phyloP scores from a whole-genome alignment of 306 rosid species.

The Prunus mira region DNA sequence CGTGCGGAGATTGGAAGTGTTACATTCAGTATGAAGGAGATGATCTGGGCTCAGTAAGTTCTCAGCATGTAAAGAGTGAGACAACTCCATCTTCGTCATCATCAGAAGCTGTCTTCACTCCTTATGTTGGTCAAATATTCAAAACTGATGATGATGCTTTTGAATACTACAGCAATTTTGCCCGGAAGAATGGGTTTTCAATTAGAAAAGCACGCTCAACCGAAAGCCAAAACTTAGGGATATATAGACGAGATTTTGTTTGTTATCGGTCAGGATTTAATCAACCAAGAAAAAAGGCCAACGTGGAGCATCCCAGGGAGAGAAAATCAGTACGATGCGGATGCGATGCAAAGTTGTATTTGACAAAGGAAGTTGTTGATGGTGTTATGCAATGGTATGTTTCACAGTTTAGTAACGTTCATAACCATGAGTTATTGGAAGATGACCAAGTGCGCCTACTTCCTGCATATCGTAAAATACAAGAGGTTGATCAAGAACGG shows the following conservation, averaged over 20 bases:
- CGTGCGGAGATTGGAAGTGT: conserved; percentile 76
- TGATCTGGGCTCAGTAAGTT: conserved; percentile 38
- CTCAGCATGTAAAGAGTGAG: conserved; percentile 41
- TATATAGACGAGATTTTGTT: conserved; percentile 65
- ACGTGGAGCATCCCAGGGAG: conserved; percentile 70
- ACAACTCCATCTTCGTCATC: conserved; percentile 28
- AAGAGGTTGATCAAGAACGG: conserved; percentile 57
- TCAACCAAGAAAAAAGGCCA: conserved; percentile 67
- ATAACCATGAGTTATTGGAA: conserved; percentile 68
- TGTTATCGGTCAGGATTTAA: conserved; percentile 68
- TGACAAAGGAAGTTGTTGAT: conserved; percentile 59
- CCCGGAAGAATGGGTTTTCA: conserved; percentile 66
- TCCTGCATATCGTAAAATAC: conserved; percentile 71
- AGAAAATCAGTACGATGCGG: conserved; percentile 72
- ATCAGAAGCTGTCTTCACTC: conserved; percentile 55
- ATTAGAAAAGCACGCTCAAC: conserved; percentile 70
- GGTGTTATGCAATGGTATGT: conserved; percentile 59
- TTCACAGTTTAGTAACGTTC: conserved; percentile 66
- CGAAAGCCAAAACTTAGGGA: conserved; percentile 62
- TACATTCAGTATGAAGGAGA: conserved; percentile 56
- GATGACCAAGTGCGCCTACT: conserved; percentile 70
- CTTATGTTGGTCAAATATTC: conserved; percentile 70
- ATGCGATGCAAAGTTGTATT: conserved; percentile 66
- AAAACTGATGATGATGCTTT: conserved; percentile 62
- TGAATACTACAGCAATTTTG: conserved; percentile 60